These are phyloP conservation scores for Cordia subcordata DNA, from an alignment of 257 asterid genomes.

Conservation along the genomic window DNA sequence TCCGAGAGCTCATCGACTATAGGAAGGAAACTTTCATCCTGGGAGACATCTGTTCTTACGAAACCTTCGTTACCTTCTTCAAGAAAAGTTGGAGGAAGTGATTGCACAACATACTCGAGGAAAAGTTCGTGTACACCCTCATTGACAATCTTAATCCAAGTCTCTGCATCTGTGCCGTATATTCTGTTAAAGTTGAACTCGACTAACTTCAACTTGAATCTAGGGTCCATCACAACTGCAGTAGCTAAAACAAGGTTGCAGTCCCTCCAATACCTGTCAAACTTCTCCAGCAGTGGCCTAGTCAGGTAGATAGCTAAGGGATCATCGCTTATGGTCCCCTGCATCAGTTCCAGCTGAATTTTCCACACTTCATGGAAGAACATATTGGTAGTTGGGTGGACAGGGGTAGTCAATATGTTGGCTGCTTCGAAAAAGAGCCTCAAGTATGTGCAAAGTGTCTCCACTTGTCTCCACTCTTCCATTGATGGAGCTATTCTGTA, in stretches of 20 bases:
- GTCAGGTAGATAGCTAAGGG: slow-evolving; percentile 31
- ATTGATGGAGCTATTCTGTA: slow-evolving; percentile 36
- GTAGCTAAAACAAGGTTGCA: slow-evolving; percentile 50
- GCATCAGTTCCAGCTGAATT: slow-evolving; percentile 29
- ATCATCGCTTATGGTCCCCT: slow-evolving; percentile 40
- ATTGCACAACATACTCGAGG: slow-evolving; percentile 34
- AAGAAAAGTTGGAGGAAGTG: slow-evolving; percentile 31
- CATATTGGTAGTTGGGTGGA: slow-evolving; percentile 15
- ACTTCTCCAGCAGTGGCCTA: slow-evolving; percentile 39
- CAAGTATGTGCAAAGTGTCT: slow-evolving; percentile 52
- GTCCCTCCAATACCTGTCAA: slow-evolving; percentile 53
- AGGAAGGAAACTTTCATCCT: slow-evolving; percentile 14
- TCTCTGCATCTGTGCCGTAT: slow-evolving; percentile 38
- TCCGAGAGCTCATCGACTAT: slow-evolving; percentile 36
- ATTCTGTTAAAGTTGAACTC: slow-evolving; percentile 46
- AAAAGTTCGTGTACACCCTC: slow-evolving; percentile 50
- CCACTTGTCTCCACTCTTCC: slow-evolving; percentile 77
- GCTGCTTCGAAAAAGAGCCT: slow-evolving; percentile 67
- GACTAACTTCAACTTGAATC: slow-evolving; percentile 59
- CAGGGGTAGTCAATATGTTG: slow-evolving; percentile 24
- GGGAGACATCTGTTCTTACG: slow-evolving; percentile 15
- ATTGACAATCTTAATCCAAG: slow-evolving; percentile 38
- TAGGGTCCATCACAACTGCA: slow-evolving; percentile 71
- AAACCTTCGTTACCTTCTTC: slow-evolving; percentile 29
- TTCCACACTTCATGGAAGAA: slow-evolving; percentile 12